Evolutionary conservation across 768 basidiomycete species (phyloP).

Genomic region (Calocybe gangraenosa): DNA sequence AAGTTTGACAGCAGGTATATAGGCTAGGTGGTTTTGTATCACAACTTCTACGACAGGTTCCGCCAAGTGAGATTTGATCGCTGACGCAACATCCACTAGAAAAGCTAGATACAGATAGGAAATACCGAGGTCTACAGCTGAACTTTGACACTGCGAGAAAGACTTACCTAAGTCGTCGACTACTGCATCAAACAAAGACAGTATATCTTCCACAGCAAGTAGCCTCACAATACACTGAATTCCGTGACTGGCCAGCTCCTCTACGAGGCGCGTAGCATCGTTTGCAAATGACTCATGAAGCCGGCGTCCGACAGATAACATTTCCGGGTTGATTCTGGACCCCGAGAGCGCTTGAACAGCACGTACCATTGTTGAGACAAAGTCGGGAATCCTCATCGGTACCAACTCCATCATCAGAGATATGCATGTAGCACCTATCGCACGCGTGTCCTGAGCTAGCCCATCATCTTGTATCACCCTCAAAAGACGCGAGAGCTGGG

Average conservation of each 20-base stretch:
- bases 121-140: not conserved
- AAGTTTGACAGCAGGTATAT: slow-evolving; percentile 37
- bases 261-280: slow-evolving; percentile 21
- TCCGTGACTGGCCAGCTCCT: slow-evolving; percentile 37
- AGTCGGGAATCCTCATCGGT: slow-evolving; percentile 17
- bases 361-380: slow-evolving; percentile 21
- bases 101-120: slow-evolving; percentile 19
- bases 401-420: slow-evolving; percentile 22
- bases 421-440: slow-evolving; percentile 23
- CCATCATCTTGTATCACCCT: slow-evolving; percentile 12
- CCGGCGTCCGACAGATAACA: slow-evolving; percentile 27
- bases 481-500: slow-evolving; percentile 25
- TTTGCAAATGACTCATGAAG: slow-evolving; percentile 16
- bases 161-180: slow-evolving; percentile 37
- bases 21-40: slow-evolving; percentile 55
- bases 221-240: slow-evolving; percentile 51
- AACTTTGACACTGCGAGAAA: slow-evolving; percentile 1
- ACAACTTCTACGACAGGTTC: slow-evolving; percentile 69
- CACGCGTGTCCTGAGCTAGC: slow-evolving; percentile 13
- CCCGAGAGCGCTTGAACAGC: slow-evolving; percentile 22
- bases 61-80: slow-evolving; percentile 52
- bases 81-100: slow-evolving; percentile 25
- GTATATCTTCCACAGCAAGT: slow-evolving; percentile 30
- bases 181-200: slow-evolving; percentile 15
- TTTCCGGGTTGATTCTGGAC: slow-evolving; percentile 23